Base-by-base conservation (phyloP, 1,139 yeast species). In the Candida smagusa region DNA sequence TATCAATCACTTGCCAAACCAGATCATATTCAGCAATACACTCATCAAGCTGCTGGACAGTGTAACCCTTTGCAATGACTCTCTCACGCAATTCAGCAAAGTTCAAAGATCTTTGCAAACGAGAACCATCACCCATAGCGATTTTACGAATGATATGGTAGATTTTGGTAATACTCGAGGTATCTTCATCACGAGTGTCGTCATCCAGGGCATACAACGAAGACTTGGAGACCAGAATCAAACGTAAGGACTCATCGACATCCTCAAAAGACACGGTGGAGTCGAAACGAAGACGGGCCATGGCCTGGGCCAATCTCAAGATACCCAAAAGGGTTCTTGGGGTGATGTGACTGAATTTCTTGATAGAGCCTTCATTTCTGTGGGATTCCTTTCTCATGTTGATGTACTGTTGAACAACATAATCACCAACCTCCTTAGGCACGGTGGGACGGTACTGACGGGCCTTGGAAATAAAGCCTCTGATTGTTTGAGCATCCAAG, bases 261-360 rank as follows among this genome's bases (percentile, higher is more conserved):
- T 94, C 98, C 43, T 77, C 86, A 36, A 72, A 65, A 22, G 72
- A 73, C 7, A 94, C 98, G 11, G 59, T 65, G 45, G 83, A 73
- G 42, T 83, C 81, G 58, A 92, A 87, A 53, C 97, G 76, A 44
- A 94, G 72, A 53, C 97, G 78, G 0, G 98, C 97, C 45, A 86
- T 73, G 0, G 97, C 98, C 63, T 92, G 97, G 1, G 98, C 78
- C 74, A 94, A 73, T 66, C 99, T 83, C 52, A 94, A 68, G 38
- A 94, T 83, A 49, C 95, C 98, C 45, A 94, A 72, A 46, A 94
- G 72, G 2, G 97, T 89, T 71, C 99, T 83, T 40, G 97, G 97
- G 0, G 98, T 89, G 21, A 95, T 84, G 61, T 90, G 97, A 34
- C 92, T 80, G 58, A 92, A 85, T 44, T 89, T 87, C 53, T 79